phyloP scores from a whole-genome alignment of 257 asterid species.

The Gardenia jasminoides region DNA sequence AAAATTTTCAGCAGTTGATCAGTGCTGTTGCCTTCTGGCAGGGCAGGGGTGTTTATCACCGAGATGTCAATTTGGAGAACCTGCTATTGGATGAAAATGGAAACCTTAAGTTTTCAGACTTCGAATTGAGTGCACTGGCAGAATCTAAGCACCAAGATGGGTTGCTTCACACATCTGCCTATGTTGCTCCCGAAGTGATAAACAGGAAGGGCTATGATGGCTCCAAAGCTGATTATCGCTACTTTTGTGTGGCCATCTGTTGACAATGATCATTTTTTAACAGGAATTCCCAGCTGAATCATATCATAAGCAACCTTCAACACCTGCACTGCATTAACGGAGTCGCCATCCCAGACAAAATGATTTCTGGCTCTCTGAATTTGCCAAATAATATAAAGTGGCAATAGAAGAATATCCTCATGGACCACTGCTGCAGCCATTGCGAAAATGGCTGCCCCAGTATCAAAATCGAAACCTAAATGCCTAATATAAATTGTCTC shows the following conservation, averaged over 20 bases:
- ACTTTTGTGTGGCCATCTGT: slow-evolving; percentile 86
- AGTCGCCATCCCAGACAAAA: too few species aligned
- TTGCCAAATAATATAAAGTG: too few species aligned
- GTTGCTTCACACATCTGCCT: slow-evolving; percentile 69
- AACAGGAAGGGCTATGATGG: slow-evolving; percentile 76
- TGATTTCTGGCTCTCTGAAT: too few species aligned
- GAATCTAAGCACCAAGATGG: slow-evolving; percentile 68
- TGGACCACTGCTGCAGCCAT: too few species aligned
- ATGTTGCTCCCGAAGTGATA: slow-evolving; percentile 87
- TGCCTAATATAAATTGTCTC: too few species aligned
- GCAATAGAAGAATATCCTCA: too few species aligned
- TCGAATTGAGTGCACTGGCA: slow-evolving; percentile 51
- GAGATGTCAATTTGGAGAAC: slow-evolving; percentile 52
- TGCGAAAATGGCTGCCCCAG: too few species aligned
- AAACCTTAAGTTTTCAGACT: slow-evolving; percentile 42
- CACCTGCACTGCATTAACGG: too few species aligned
- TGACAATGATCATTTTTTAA: too few species aligned
- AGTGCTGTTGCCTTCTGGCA: slow-evolving; percentile 48
- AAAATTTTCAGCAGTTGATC: slow-evolving; percentile 46
- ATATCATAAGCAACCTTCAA: too few species aligned
- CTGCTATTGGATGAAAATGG: slow-evolving; percentile 44
- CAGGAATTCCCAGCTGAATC: too few species aligned
- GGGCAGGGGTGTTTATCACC: slow-evolving; percentile 41
- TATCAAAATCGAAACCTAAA: too few species aligned
- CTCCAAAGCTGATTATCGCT: slow-evolving; percentile 73